A percentile compares a stretch with the other conserved stretches of the same genome.
Evolutionary conservation across 768 basidiomycete species (phyloP).

Genomic region (Boletus rufocinnamomeus): DNA sequence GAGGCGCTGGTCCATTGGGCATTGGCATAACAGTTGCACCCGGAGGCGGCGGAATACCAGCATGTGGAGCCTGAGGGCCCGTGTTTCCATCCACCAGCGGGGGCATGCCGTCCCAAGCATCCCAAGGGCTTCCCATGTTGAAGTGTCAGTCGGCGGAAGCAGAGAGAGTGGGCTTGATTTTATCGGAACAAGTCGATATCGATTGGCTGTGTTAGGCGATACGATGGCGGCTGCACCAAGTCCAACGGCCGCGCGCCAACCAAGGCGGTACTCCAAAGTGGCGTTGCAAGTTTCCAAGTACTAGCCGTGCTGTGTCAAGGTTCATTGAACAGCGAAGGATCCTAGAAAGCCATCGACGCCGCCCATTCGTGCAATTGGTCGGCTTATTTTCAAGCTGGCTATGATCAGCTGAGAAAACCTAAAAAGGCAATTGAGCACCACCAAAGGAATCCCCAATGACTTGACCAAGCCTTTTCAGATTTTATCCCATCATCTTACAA

Average conservation of each 20-base stretch:
- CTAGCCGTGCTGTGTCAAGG: not conserved
- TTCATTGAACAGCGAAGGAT: too few species aligned
- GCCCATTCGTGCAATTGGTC: not conserved
- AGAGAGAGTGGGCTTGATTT: not conserved
- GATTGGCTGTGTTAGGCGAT: conserved; percentile 22
- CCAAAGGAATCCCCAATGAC: too few species aligned
- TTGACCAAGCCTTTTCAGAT: too few species aligned
- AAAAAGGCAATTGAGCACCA: conserved; percentile 9
- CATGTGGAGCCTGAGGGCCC: not conserved
- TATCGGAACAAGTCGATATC: conserved; percentile 24
- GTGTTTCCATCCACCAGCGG: conserved; percentile 24
- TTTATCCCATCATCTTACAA: too few species aligned
- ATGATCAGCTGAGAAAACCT: not conserved
- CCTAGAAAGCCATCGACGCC: not conserved
- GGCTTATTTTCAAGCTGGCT: not conserved
- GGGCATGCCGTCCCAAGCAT: conserved; percentile 29
- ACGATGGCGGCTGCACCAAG: conserved; percentile 1
- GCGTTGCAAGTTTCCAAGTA: not conserved
- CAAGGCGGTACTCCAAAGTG: not conserved
- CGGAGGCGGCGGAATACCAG: conserved; percentile 28
- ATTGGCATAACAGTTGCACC: conserved; percentile 20
- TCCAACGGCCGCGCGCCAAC: conserved; percentile 4
- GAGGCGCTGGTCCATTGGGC: conserved; percentile 17
- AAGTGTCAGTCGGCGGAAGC: conserved; percentile 2
- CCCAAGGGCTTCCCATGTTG: conserved; percentile 20